A percentile compares a stretch with the other conserved stretches of the same genome.
Evolutionary conservation across 352 stramenopile species (phyloP).

Genomic region (Globisporangium cederbergense): DNA sequence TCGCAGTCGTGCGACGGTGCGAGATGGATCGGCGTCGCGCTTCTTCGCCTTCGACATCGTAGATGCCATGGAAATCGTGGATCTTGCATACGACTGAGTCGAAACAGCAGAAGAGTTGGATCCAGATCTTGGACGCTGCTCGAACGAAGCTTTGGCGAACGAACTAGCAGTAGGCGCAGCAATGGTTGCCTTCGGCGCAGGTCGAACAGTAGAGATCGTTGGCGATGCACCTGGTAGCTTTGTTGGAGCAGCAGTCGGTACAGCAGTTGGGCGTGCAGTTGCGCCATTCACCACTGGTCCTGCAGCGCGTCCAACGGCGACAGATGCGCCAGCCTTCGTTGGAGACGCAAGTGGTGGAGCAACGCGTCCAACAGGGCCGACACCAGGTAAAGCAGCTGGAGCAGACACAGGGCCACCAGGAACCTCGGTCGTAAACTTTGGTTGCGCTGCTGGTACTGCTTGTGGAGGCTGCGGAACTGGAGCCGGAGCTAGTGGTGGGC

Average conservation of each 20-base stretch:
- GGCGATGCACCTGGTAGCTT: conserved; percentile 12
- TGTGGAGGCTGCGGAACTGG: conserved; percentile 4
- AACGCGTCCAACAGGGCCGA: conserved; percentile 14
- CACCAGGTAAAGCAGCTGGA: conserved; percentile 44
- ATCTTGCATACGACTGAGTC: conserved; percentile 72
- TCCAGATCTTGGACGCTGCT: conserved; percentile 52
- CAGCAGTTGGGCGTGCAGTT: background rate
- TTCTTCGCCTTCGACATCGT: conserved; percentile 70
- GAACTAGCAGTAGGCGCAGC: conserved; percentile 1
- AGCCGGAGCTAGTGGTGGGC: conserved; percentile 21
- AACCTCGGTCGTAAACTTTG: conserved; percentile 14
- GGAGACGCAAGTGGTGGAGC: conserved; percentile 14
- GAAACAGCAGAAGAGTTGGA: conserved; percentile 77
- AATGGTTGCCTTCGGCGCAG: conserved; percentile 12
- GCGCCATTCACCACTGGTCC: conserved; percentile 14
- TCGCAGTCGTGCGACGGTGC: conserved; percentile 73
- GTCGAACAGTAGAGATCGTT: conserved; percentile 14
- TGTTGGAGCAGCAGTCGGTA: conserved; percentile 9
- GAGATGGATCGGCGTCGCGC: conserved; percentile 48
- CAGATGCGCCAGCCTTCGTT: conserved; percentile 4
- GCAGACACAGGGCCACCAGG: conserved; percentile 37
- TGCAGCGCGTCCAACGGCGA: background rate
- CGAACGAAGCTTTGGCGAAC: conserved; percentile 12
- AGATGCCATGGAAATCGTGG: conserved; percentile 78
- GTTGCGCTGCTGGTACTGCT: conserved; percentile 3